phyloP scores from a whole-genome alignment of 192 early-diverging fungal genomes.

The Nowakowskiella sp. region DNA sequence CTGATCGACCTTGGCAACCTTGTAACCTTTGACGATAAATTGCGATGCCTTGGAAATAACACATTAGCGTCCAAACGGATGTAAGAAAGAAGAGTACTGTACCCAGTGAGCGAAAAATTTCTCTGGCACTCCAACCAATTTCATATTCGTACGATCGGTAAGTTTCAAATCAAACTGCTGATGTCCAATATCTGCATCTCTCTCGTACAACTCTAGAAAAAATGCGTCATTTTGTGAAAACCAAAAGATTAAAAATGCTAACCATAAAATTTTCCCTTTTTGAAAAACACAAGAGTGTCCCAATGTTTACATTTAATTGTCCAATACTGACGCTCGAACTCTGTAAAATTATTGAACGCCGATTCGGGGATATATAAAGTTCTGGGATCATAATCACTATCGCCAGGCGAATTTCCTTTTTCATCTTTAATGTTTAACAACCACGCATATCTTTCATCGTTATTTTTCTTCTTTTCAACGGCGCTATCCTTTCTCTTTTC shows the following conservation, averaged over 20 bases:
- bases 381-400: conserved; percentile 83
- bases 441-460: conserved; percentile 80
- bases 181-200: conserved; percentile 94
- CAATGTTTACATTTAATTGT: conserved; percentile 91
- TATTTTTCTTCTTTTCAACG: conserved; percentile 74
- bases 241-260: neutral
- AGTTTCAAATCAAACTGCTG: conserved; percentile 93
- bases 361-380: conserved; percentile 73
- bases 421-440: conserved; percentile 74
- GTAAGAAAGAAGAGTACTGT: neutral
- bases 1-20: conserved; percentile 95
- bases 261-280: conserved; percentile 96
- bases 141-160: conserved; percentile 95
- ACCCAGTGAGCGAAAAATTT: conserved; percentile 85
- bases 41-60: conserved; percentile 54
- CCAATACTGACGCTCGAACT: conserved; percentile 99
- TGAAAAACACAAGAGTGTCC: conserved; percentile 97
- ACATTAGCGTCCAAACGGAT: neutral
- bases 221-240: neutral
- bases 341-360: conserved; percentile 81
- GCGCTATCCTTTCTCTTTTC: conserved; percentile 38
- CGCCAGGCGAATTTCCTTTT: conserved; percentile 54
- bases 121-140: conserved; percentile 98
- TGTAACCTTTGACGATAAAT: conserved; percentile 92
- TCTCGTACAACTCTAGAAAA: conserved; percentile 88